Evolutionary conservation across 768 basidiomycete species (phyloP).

Genomic region (Boletales sp.): DNA sequence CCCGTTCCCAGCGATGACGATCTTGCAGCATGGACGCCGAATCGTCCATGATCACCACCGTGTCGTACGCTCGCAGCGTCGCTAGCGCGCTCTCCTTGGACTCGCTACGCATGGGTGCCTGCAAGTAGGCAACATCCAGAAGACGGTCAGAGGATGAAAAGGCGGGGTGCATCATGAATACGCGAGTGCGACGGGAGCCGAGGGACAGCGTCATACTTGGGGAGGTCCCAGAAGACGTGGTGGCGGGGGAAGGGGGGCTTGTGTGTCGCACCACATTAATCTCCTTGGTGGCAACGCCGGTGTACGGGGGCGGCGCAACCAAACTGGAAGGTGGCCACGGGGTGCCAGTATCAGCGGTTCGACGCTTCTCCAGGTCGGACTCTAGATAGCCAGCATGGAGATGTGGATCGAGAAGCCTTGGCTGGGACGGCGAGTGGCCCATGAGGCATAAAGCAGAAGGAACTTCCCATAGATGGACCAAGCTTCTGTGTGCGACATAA

Average conservation of each 20-base stretch:
- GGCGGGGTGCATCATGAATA: slow-evolving; percentile 23
- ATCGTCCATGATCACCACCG: slow-evolving; percentile 59
- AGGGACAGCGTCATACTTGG: slow-evolving; percentile 19
- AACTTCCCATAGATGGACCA: slow-evolving; percentile 2
- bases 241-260: slow-evolving; percentile 1
- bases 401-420: slow-evolving; percentile 5
- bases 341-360: background rate
- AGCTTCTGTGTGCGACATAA: slow-evolving; percentile 1
- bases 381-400: background rate
- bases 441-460: background rate
- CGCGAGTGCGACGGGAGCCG: slow-evolving; percentile 17
- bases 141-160: slow-evolving; percentile 13
- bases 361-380: slow-evolving; percentile 1
- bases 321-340: slow-evolving; percentile 2
- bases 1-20: slow-evolving; percentile 45
- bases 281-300: slow-evolving; percentile 6
- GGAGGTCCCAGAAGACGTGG: slow-evolving; percentile 2
- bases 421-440: slow-evolving; percentile 12
- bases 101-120: slow-evolving; percentile 24
- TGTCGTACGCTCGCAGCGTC: slow-evolving; percentile 47
- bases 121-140: slow-evolving; percentile 21
- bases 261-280: background rate
- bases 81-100: slow-evolving; percentile 30
- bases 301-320: slow-evolving; percentile 25
- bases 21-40: slow-evolving; percentile 44